These are phyloP conservation scores for Fusarium robinianum DNA, from an alignment of 2,329 filamentous ascomycete genomes.

Conservation along the genomic window DNA sequence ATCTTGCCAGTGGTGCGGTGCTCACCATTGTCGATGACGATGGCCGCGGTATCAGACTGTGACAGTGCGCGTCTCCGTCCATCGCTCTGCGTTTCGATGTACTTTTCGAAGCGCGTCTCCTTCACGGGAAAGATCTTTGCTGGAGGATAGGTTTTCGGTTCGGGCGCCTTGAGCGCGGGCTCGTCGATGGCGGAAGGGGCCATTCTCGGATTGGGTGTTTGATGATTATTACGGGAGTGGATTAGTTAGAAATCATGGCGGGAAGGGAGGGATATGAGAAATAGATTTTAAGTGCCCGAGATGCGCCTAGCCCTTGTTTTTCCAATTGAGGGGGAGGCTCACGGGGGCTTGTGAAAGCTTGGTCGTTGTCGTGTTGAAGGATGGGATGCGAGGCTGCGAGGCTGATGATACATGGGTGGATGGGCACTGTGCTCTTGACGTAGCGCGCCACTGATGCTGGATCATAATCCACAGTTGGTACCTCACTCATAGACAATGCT, in stretches of 20 bases:
- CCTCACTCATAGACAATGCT: too few relatives aligned
- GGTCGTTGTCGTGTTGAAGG: constrained; percentile 30
- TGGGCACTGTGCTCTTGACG: constrained; percentile 18
- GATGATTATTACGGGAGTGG: constrained; percentile 10
- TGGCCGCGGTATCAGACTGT: constrained; percentile 67
- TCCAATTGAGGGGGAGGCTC: constrained; percentile 35
- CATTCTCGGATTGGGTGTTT: constrained; percentile 44
- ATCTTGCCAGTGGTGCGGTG: constrained; percentile 4
- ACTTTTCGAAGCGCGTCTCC: constrained; percentile 64
- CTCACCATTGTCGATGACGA: constrained; percentile 97
- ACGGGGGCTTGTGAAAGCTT: constrained; percentile 28
- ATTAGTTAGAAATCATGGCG: constrained; percentile 26
- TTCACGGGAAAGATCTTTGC: constrained; percentile 64
- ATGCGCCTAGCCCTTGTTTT: constrained; percentile 19
- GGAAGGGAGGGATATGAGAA: constrained; percentile 4
- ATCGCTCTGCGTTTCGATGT: constrained; percentile 60
- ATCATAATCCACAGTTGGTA: too few relatives aligned
- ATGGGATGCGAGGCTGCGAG: constrained; percentile 44
- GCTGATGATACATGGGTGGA: constrained; percentile 37
- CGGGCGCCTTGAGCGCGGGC: constrained; percentile 42
- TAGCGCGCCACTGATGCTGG: constrained; percentile 28
- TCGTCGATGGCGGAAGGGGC: constrained; percentile 58
- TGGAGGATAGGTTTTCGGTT: constrained; percentile 54
- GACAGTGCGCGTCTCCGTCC: constrained; percentile 72
- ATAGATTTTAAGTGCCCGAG: constrained; percentile 15